Base-by-base conservation (phyloP, 352 stramenopile genomes). In the Pythium phragmiticola region DNA sequence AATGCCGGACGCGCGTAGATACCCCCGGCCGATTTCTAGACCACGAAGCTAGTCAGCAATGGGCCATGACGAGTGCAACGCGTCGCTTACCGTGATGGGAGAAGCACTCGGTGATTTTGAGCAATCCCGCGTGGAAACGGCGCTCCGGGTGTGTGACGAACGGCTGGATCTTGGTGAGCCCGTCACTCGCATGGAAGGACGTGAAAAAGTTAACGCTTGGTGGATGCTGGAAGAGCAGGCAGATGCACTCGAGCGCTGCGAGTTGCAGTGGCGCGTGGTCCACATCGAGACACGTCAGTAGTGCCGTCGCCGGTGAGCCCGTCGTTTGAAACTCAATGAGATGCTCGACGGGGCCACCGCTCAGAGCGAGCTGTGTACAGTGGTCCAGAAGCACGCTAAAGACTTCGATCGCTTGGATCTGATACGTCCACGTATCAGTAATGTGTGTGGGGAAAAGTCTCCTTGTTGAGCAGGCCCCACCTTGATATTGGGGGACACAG, bases 61-160 rank as follows among this genome's bases (percentile, higher is more conserved):
- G 39, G 7, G 26, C 11, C 23, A 16, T 33, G 33, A 28, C 30
- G 26, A 59, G 7, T 8, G 16, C 19, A 30, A 63, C 19, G 17
- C 7, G 28, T 37, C 12, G 7, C 55, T 7, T 73, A 88, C 79
- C 73, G 42, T 73, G 69, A 13, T 72, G 65, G 3, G 81, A 90
- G 26, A 87, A 76, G 9, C 55, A 76, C 48, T 84, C 77, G 4
- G 85, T 16, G 36, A 83, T 86, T 12, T 74, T 66, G 4, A 90
- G 77, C 47, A 73, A 48, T 9, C 66, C 68, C 0, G 50, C 54
- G 47, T 87, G 77, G 26, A 75, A 87, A 8, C 74, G 65, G 21
- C 76, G 60, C 17, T 88, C 75, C 0, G 63, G 12, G 48, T 82
- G 73, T 5, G 50, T 30, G 3, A 70, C 51, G 33, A 84, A 77